These are phyloP conservation scores for Stephanodiscus minutulus DNA, from an alignment of 108 stramenopile genomes.

Conservation along the genomic window DNA sequence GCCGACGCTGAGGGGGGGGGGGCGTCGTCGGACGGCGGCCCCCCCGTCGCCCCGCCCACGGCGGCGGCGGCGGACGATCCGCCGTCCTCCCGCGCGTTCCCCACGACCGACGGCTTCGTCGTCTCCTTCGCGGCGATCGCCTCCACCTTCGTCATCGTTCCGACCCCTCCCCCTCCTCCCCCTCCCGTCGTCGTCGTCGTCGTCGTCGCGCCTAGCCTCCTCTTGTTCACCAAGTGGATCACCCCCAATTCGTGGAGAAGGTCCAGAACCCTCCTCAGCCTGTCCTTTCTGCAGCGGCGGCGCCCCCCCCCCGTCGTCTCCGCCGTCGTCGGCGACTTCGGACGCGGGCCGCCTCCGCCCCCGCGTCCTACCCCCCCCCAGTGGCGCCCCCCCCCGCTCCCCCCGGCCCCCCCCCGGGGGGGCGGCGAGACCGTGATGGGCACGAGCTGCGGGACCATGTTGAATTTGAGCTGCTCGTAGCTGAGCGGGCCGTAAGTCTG, in stretches of 20 bases:
- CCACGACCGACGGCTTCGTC: not conserved
- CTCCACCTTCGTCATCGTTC: too few species aligned
- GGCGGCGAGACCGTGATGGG: not conserved
- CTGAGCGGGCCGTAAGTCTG: constrained; percentile 37
- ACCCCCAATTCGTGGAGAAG: constrained; percentile 32
- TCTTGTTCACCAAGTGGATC: constrained; percentile 32
- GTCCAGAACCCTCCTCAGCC: constrained; percentile 28
- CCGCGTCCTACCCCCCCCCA: too few species aligned
- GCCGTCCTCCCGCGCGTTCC: constrained; percentile 1
- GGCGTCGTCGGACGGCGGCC: too few species aligned
- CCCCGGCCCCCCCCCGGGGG: not conserved
- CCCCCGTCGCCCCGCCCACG: too few species aligned
- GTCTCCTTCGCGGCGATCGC: constrained; percentile 4
- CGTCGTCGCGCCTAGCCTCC: too few species aligned
- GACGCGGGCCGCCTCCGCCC: too few species aligned
- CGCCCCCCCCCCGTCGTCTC: not conserved
- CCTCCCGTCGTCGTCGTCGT: not conserved
- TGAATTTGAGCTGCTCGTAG: constrained; percentile 34
- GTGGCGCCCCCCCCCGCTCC: too few species aligned
- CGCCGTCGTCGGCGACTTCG: not conserved
- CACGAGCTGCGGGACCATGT: constrained; percentile 41
- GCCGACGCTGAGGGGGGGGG: too few species aligned
- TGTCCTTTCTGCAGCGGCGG: constrained; percentile 5
- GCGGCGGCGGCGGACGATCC: not conserved
- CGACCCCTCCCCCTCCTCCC: not conserved